These are phyloP conservation scores for Phlebiopsis gigantea DNA, from an alignment of 768 basidiomycete genomes.

Conservation along the genomic window DNA sequence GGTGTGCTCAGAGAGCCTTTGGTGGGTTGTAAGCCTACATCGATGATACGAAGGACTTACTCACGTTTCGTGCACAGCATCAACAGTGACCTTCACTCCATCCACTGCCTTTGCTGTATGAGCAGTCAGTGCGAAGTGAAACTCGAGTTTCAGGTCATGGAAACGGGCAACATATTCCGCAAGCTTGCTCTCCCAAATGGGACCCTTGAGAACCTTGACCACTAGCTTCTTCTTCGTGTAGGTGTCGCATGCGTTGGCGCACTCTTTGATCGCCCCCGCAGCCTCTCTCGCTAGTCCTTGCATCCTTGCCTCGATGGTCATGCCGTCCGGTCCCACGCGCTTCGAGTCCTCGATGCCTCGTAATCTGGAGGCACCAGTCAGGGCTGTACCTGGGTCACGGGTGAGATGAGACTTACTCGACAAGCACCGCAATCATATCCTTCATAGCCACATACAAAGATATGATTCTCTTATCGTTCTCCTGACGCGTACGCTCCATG, in stretches of 20 bases:
- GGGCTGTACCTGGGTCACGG: neutral
- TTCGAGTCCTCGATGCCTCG: constrained; percentile 7
- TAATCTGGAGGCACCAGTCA: neutral
- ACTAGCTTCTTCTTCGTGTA: constrained; percentile 39
- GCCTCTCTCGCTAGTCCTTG: constrained; percentile 25
- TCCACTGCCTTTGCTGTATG: constrained; percentile 25
- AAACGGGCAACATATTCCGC: constrained; percentile 30
- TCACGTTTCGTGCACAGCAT: constrained; percentile 8
- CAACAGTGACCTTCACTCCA: neutral
- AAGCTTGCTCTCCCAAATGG: constrained; percentile 34
- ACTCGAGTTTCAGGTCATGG: constrained; percentile 28
- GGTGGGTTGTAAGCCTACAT: neutral
- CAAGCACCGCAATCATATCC: constrained; percentile 42
- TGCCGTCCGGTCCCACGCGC: constrained; percentile 27
- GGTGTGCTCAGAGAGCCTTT: neutral
- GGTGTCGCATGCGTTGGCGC: constrained; percentile 40
- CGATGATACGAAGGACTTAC: neutral
- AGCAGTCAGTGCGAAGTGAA: constrained; percentile 32
- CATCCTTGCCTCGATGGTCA: constrained; percentile 27
- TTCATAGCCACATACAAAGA: constrained; percentile 45
- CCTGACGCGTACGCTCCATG: constrained; percentile 40
- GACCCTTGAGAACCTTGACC: constrained; percentile 28
- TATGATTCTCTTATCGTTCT: constrained; percentile 44
- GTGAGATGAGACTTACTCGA: constrained; percentile 29
- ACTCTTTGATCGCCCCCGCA: constrained; percentile 36